These are phyloP conservation scores for Lentithecium fluviatile DNA, from an alignment of 495 filamentous ascomycete genomes.

Conservation along the genomic window DNA sequence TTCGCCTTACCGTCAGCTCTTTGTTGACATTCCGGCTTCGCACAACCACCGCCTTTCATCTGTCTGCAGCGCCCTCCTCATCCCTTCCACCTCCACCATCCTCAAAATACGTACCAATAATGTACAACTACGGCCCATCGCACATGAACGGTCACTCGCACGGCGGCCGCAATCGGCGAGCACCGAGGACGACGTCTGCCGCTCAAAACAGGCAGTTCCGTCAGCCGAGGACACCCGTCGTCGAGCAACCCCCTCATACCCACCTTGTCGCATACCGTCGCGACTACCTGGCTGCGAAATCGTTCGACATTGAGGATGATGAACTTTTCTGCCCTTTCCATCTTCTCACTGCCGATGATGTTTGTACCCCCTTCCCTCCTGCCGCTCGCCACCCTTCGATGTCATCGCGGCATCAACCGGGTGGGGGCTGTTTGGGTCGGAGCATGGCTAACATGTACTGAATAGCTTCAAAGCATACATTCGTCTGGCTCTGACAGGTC, in stretches of 20 bases:
- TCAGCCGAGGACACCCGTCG: constrained; percentile 73
- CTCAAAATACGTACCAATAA: constrained; percentile 46
- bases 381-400: constrained; percentile 4
- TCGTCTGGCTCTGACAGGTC: constrained; percentile 89
- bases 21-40: too few relatives aligned
- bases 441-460: constrained; percentile 25
- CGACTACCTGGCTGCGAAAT: constrained; percentile 85
- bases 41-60: constrained; percentile 3
- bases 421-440: background rate
- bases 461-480: constrained; percentile 81
- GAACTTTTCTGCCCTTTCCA: constrained; percentile 88
- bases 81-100: constrained; percentile 4
- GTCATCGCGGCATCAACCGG: constrained; percentile 9
- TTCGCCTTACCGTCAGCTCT: constrained; percentile 31
- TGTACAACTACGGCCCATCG: constrained; percentile 57
- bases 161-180: constrained; percentile 81
- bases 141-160: constrained; percentile 63
- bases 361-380: constrained; percentile 54
- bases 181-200: constrained; percentile 72
- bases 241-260: constrained; percentile 61
- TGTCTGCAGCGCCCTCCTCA: constrained; percentile 8
- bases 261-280: constrained; percentile 69
- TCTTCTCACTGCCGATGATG: constrained; percentile 92
- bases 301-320: constrained; percentile 96
- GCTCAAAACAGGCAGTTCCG: constrained; percentile 88